These are phyloP conservation scores for Coniochaeta pulveracea DNA, from an alignment of 2,329 filamentous ascomycete species.

Conservation along the genomic window DNA sequence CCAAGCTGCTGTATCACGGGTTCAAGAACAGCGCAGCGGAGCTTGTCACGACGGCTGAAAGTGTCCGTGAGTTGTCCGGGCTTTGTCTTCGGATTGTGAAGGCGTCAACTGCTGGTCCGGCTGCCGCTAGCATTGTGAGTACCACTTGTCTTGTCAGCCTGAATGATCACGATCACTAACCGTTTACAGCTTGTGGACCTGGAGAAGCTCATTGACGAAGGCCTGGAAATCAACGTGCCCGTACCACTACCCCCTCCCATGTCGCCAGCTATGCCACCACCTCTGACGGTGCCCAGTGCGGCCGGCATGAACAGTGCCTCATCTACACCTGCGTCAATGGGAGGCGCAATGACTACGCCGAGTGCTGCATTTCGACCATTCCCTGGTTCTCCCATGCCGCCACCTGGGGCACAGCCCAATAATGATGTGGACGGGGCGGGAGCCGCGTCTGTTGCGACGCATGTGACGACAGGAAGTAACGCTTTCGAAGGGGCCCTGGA, in stretches of 20 bases:
- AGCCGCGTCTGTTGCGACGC: conserved; percentile 13
- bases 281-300: not conserved
- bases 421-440: conserved; percentile 3
- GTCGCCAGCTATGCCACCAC: not conserved
- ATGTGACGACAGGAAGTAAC: conserved; percentile 17
- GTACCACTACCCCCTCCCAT: conserved; percentile 1
- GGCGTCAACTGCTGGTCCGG: conserved; percentile 37
- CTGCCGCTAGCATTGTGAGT: conserved; percentile 34
- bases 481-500: conserved; percentile 22
- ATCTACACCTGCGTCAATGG: not conserved
- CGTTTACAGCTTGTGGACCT: conserved; percentile 27
- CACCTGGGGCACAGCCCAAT: not conserved
- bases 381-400: not conserved
- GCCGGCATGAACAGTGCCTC: too few species aligned
- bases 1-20: conserved; percentile 38
- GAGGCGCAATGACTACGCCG: not conserved
- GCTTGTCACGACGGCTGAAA: conserved; percentile 30
- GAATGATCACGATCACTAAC: too few species aligned
- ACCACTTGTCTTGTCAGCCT: not conserved
- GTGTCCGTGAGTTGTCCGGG: conserved; percentile 35
- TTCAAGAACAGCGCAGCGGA: conserved; percentile 32
- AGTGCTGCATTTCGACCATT: not conserved
- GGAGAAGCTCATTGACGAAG: conserved; percentile 37
- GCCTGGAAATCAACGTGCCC: conserved; percentile 20
- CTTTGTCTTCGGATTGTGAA: conserved; percentile 39